Evolutionary conservation across 2,329 filamentous ascomycete species (phyloP).

Genomic region (Pseudophaeomoniella oleicola): DNA sequence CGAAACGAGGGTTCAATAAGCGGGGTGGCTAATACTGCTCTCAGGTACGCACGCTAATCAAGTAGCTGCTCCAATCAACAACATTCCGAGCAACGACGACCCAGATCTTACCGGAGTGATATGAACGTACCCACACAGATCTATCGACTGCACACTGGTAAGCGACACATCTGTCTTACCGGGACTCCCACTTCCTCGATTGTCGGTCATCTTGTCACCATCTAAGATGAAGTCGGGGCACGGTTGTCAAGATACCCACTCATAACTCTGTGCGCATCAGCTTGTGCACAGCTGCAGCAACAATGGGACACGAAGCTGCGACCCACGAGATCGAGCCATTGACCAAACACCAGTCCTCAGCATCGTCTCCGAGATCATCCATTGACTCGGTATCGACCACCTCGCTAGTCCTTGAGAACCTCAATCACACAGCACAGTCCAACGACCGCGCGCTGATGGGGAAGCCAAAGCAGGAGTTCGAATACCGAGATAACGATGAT

Average conservation of each 20-base stretch:
- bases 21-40: too few relatives aligned
- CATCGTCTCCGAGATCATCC: constrained; percentile 5
- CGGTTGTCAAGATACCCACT: neutral
- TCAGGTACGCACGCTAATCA: too few relatives aligned
- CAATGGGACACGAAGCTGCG: neutral
- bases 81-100: neutral
- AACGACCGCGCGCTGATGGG: constrained; percentile 5
- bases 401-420: constrained; percentile 15
- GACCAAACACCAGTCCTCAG: constrained; percentile 3
- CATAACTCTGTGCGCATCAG: too few relatives aligned
- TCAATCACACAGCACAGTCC: constrained; percentile 7
- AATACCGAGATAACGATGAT: constrained; percentile 13
- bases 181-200: neutral
- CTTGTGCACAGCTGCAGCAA: too few relatives aligned
- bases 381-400: constrained; percentile 14
- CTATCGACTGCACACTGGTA: neutral
- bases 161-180: neutral
- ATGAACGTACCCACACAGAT: too few relatives aligned
- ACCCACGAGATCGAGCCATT: constrained; percentile 8
- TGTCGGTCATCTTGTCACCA: neutral
- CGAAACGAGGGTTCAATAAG: too few relatives aligned
- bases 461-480: constrained; percentile 4
- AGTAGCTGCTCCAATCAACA: neutral
- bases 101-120: neutral
- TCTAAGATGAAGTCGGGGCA: neutral